Base-by-base conservation (phyloP, 2,329 filamentous ascomycete species). In the Apiospora pterosperma region DNA sequence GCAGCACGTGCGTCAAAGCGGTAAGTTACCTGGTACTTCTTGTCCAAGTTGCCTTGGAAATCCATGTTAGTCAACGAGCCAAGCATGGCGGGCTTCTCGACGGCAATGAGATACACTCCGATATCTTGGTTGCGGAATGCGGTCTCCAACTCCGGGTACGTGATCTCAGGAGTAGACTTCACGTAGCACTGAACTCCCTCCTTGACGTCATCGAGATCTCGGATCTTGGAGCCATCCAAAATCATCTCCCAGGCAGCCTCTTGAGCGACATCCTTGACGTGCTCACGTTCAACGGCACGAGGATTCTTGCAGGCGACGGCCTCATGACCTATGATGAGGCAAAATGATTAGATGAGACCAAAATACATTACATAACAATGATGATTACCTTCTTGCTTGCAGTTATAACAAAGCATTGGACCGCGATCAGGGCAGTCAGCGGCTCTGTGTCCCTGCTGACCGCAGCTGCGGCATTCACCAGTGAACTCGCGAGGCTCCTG, bases 61-160 rank as follows among this genome's bases (percentile, higher is more conserved):
- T 92, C 89, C 86, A 92, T 90, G 76, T 90, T 89, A 66, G 88
- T 91, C 69, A 88, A 84, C 5, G 87, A 86, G 1, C 77, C 72
- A 0, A 81, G 73, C 36, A 90, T 75, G 6, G 82, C 74, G 38
- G 84, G 77, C 68, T 85, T 84, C 79, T 91, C 85, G 6, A 85
- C 75, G 6, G 86, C 87, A 68, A 92, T 89, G 62, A 92, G 77
- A 76, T 83, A 89, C 16, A 90, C 76, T 3, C 76, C 76, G 65
- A 90, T 81, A 0, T 79, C 73, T 48, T 85, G 78, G 1, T 76
- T 69, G 7, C 90, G 86, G 73, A 92, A 84, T 1, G 81, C 81
- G 36, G 80, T 71, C 78, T 93, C 89, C 6, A 93, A 80, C 21
- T 89, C 80, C 8, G 78, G 69, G 69, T 90, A 89, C 0, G 84